These are phyloP conservation scores for Phytophthora quininea DNA, from an alignment of 352 stramenopile genomes.

Conservation along the genomic window DNA sequence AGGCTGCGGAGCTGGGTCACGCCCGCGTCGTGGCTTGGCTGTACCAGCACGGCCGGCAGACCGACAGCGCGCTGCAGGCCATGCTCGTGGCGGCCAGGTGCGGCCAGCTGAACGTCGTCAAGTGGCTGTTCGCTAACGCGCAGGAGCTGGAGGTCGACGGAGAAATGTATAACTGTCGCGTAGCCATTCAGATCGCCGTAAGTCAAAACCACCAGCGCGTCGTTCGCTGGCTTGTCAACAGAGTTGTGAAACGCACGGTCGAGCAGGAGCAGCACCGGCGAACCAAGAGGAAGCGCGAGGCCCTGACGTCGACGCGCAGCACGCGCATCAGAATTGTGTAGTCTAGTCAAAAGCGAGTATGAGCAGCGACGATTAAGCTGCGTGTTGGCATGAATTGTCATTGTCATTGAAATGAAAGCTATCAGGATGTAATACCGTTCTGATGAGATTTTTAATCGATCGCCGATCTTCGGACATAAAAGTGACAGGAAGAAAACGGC, in stretches of 20 bases:
- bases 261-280: neutral
- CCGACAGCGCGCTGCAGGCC: slow-evolving; percentile 9
- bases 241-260: neutral
- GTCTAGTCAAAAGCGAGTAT: no score
- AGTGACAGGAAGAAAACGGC: no score
- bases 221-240: neutral
- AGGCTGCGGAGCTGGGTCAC: slow-evolving; percentile 12
- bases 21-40: slow-evolving; percentile 13
- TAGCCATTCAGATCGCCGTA: slow-evolving; percentile 7
- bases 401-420: no score
- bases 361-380: no score
- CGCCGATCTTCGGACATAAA: no score
- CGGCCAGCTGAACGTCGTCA: slow-evolving; percentile 10
- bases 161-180: neutral
- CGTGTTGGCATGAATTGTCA: no score
- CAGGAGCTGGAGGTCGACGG: slow-evolving; percentile 6
- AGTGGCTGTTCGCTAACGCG: slow-evolving; percentile 12
- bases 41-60: slow-evolving; percentile 2
- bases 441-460: no score
- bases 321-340: neutral
- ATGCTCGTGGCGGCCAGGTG: slow-evolving; percentile 16
- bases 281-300: neutral
- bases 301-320: neutral
- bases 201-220: neutral
- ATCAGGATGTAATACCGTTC: no score